phyloP scores from a whole-genome alignment of 2,329 filamentous ascomycete species.

The Coniochaeta pulveracea region DNA sequence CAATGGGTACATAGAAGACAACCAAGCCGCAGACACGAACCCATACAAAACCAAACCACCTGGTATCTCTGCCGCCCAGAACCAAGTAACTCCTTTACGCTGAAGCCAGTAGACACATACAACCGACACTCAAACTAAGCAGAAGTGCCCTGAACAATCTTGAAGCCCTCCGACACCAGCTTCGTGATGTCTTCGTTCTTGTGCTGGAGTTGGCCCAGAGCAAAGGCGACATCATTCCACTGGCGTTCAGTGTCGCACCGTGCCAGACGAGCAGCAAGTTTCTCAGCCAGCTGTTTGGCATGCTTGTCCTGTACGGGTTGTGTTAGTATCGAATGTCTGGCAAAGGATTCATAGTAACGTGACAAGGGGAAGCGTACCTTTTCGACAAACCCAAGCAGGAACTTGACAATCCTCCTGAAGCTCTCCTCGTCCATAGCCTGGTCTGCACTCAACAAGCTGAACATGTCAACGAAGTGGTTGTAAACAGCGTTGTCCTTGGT shows the following conservation, averaged over 20 bases:
- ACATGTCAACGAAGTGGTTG: constrained; percentile 99
- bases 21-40: no score
- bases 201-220: constrained; percentile 78
- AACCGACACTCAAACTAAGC: background rate
- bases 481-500: constrained; percentile 99
- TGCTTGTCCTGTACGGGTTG: constrained; percentile 71
- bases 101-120: background rate
- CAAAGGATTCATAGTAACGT: background rate
- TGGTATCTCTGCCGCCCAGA: no score
- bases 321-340: constrained; percentile 9
- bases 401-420: constrained; percentile 79
- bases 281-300: constrained; percentile 84
- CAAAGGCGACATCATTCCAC: constrained; percentile 96
- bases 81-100: background rate
- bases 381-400: constrained; percentile 90
- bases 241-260: constrained; percentile 88
- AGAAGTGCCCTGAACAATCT: constrained; percentile 52
- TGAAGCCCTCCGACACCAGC: constrained; percentile 64
- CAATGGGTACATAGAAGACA: no score
- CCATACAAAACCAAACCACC: background rate
- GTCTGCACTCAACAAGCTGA: constrained; percentile 80
- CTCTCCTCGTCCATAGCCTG: constrained; percentile 71
- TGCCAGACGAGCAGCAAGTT: constrained; percentile 74
- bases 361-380: constrained; percentile 51
- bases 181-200: constrained; percentile 86